Base-by-base conservation (phyloP, 257 asterid genomes). In the Asclepias syriaca region DNA sequence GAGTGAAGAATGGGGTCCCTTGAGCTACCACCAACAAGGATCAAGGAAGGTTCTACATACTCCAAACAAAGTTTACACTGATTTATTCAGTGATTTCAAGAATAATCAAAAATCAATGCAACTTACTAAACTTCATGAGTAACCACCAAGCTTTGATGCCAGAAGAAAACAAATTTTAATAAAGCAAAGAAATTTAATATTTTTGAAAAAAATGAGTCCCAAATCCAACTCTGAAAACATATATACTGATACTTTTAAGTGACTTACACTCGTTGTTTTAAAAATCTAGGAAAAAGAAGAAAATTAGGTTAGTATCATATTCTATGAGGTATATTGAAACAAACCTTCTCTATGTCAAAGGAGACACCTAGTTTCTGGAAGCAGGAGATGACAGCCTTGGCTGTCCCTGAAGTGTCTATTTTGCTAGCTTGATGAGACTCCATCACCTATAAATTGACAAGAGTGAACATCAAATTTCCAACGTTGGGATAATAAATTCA, bases 351-450 rank as follows among this genome's bases (percentile, higher is more conserved):
- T 72, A 84, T 77, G 21, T 92, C 93, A 83, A 83, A 92, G 29
- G 89, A 77, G 68, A 87, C 96, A 0, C 99, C 98, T 51, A 95
- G 81, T 81, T 88, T 90, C 90, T 90, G 84, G 81, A 95, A 95
- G 83, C 96, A 95, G 56, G 98, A 84, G 80, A 95, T 87, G 74
- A 94, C 98, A 74, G 95, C 93, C 84, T 92, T 92, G 57, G 97
- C 98, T 72, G 99, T 95, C 79, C 97, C 99, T 81, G 99, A 95
- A 34, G 85, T 70, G 74, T 92, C 98, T 91, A 87, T 76, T 82
- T 95, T 94, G 75, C 97, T 78, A 63, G 96, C 92, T 86, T 95
- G 99, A 84, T 95, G 99, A 0, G 99, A 95, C 85, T 95, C 98
- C 90, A 86, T 84, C 80, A 95, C 98, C 98, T 92, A 67, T 71